Evolutionary conservation across 495 filamentous ascomycete genomes (phyloP).

Genomic region (Penicillium flavigenum): DNA sequence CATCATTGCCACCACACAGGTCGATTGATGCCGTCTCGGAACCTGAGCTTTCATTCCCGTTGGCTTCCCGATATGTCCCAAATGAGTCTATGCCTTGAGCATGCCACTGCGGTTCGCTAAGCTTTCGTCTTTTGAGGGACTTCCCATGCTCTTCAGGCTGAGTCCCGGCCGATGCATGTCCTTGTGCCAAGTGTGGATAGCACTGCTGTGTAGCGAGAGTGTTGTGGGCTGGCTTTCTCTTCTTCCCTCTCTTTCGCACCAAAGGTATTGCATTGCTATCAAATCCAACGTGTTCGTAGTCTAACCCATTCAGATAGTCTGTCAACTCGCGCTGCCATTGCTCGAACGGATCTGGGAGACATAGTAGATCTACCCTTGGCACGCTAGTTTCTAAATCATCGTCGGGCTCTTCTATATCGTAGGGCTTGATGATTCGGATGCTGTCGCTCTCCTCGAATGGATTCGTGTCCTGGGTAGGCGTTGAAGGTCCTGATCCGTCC

Average conservation of each 20-base stretch:
- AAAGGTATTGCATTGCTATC: neutral
- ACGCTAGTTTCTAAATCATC: slow-evolving; percentile 27
- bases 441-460: slow-evolving; percentile 10
- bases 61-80: slow-evolving; percentile 19
- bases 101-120: slow-evolving; percentile 20
- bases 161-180: slow-evolving; percentile 8
- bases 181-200: neutral
- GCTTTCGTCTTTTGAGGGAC: slow-evolving; percentile 31
- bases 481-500: slow-evolving; percentile 20
- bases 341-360: slow-evolving; percentile 25
- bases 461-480: slow-evolving; percentile 11
- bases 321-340: slow-evolving; percentile 38
- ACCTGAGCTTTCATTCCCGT: slow-evolving; percentile 24
- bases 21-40: slow-evolving; percentile 25
- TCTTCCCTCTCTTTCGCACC: slow-evolving; percentile 33
- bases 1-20: slow-evolving; percentile 14
- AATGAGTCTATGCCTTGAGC: slow-evolving; percentile 9
- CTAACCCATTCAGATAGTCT: slow-evolving; percentile 33
- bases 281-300: slow-evolving; percentile 25
- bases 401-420: slow-evolving; percentile 47
- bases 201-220: neutral
- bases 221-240: slow-evolving; percentile 35
- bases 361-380: slow-evolving; percentile 11
- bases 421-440: slow-evolving; percentile 34
- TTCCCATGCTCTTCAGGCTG: slow-evolving; percentile 15